Base-by-base conservation (phyloP, 352 stramenopile genomes). In the Saprolegnia parasitica region DNA sequence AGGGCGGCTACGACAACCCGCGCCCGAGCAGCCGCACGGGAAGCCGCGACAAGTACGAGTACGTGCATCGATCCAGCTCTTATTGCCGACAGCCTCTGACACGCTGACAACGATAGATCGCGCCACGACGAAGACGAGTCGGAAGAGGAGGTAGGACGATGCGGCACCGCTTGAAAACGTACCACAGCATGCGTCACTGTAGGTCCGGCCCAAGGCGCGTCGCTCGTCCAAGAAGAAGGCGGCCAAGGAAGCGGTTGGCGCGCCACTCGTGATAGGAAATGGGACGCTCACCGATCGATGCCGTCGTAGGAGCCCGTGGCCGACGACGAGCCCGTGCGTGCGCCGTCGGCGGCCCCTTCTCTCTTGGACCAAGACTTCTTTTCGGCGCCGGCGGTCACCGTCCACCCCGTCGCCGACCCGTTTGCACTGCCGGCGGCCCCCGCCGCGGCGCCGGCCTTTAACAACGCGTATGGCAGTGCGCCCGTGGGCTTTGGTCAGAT, bases 351-450 rank as follows among this genome's bases (percentile, higher is more conserved):
- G 18, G 77, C 79, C 16, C 84, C 86, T 9, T 92, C 84, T 5
- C 77, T 94, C 4, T 68, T 94, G 35, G 86, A 92, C 52, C 80
- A 81, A 45, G 84, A 91, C 66, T 92, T 94, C 66, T 94, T 94
- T 49, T 76, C 74, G 35, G 10, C 52, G 11, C 52, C 52, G 8
- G 71, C 78, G 6, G 39, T 80, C 50, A 57, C 77, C 8, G 74
- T n/a, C n/a, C 65, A 79, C 55, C 68, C 80, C 10, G 71, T 63
- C 67, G 35, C 70, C 60, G 86, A 93, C 58, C 83, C 86, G 5
- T 93, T 93, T 67, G 82, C 78, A 11, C 67, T 74, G 11, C 65
- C 75, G 18, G 71, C 78, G 65, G 77, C 76, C 35, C 57, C 73
- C 35, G 64, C 72, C 13, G 61, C 74, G 21, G 72, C 74, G 46